Evolutionary conservation across 352 stramenopile species (phyloP).

Genomic region (Phytophthora pseudosyringae): DNA sequence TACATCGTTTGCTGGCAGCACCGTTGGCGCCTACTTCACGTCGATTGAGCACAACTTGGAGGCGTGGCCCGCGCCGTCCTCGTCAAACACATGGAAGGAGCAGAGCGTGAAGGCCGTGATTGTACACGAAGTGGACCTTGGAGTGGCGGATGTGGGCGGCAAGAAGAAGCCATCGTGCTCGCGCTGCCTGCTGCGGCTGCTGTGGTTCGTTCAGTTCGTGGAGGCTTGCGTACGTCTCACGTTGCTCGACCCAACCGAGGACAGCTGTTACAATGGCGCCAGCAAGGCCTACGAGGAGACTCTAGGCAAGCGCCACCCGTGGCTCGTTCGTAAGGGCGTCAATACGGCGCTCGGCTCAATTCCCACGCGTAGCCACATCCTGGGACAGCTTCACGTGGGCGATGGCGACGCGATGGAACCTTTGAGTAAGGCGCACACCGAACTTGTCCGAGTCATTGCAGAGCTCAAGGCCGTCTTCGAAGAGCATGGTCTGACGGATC

Average conservation of each 20-base stretch:
- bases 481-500: conserved; percentile 69
- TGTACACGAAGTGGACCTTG: conserved; percentile 66
- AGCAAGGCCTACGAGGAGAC: conserved; percentile 88
- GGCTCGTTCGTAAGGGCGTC: conserved; percentile 87
- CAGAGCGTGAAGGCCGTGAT: conserved; percentile 64
- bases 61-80: conserved; percentile 41
- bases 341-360: conserved; percentile 75
- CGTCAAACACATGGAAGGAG: conserved; percentile 52
- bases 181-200: conserved; percentile 71
- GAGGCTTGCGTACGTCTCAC: conserved; percentile 74
- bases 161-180: conserved; percentile 87
- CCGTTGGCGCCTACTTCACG: conserved; percentile 74
- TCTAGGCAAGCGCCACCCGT: conserved; percentile 79
- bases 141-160: conserved; percentile 64
- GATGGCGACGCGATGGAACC: conserved; percentile 47
- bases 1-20: conserved; percentile 81
- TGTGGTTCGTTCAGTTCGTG: conserved; percentile 89
- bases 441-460: conserved; percentile 56
- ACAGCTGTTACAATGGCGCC: conserved; percentile 67
- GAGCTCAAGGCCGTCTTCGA: conserved; percentile 63
- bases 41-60: conserved; percentile 73
- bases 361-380: conserved; percentile 61
- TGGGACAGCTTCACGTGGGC: conserved; percentile 53
- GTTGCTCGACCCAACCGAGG: conserved; percentile 67
- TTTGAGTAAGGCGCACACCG: conserved; percentile 51